Evolutionary conservation across 768 basidiomycete species (phyloP).

Genomic region (Leccinellum rugosiceps): DNA sequence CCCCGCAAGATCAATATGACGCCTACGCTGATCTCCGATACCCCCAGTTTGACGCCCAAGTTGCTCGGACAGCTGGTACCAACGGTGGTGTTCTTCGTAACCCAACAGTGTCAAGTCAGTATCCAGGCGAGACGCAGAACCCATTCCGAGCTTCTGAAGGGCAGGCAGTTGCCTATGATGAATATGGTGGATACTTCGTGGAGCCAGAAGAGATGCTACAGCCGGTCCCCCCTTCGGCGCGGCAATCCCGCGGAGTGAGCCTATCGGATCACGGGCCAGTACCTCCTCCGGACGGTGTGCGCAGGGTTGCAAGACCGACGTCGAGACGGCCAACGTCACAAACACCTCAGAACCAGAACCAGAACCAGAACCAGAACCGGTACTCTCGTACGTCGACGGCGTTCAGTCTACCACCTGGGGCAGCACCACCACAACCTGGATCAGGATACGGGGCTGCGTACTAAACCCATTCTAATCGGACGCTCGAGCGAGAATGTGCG

Average conservation of each 20-base stretch:
- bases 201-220: constrained; percentile 37
- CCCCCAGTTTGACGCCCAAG: constrained; percentile 40
- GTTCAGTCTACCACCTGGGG: constrained; percentile 67
- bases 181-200: constrained; percentile 29
- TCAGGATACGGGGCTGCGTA: constrained; percentile 14
- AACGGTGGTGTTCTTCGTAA: constrained; percentile 41
- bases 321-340: constrained; percentile 59
- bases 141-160: constrained; percentile 55
- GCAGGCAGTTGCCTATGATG: constrained; percentile 39
- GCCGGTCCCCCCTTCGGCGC: constrained; percentile 10
- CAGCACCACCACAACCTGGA: constrained; percentile 57
- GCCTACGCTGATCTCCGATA: constrained; percentile 21
- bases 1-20: constrained; percentile 35
- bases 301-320: constrained; percentile 67
- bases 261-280: constrained; percentile 84
- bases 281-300: constrained; percentile 71
- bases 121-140: constrained; percentile 48
- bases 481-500: constrained; percentile 1
- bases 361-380: constrained; percentile 45
- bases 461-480: constrained; percentile 7
- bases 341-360: constrained; percentile 34
- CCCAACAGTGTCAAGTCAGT: constrained; percentile 34
- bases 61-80: constrained; percentile 36
- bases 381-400: constrained; percentile 62
- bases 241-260: constrained; percentile 60